phyloP scores from a whole-genome alignment of 2,329 filamentous ascomycete genomes.

The Clarireedia paspali region DNA sequence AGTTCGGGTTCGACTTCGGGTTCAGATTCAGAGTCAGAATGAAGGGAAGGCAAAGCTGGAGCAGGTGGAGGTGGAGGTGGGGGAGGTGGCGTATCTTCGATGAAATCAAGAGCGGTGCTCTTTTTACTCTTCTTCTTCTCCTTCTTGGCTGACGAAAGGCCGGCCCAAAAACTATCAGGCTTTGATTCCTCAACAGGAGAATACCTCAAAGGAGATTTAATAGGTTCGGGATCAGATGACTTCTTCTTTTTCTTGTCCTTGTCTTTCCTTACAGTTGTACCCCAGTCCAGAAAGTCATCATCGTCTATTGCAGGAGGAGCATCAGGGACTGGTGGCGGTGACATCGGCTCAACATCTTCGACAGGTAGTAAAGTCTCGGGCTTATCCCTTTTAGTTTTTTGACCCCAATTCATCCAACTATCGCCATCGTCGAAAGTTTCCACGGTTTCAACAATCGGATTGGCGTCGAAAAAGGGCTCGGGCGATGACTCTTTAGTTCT shows the following conservation, averaged over 20 bases:
- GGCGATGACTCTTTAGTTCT: constrained; percentile 19
- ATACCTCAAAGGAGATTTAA: constrained; percentile 13
- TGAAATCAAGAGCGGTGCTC: constrained; percentile 30
- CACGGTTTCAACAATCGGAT: constrained; percentile 20
- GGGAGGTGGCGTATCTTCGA: constrained; percentile 18
- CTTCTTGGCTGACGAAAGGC: constrained; percentile 9
- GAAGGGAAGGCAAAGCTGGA: neutral
- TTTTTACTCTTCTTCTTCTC: constrained; percentile 31
- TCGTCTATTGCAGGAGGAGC: constrained; percentile 26
- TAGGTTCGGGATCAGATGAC: constrained; percentile 40
- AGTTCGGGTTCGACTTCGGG: constrained; percentile 12
- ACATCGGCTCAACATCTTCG: constrained; percentile 29
- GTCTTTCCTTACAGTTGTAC: constrained; percentile 25
- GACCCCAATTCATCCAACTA: constrained; percentile 25
- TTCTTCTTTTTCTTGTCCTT: constrained; percentile 48
- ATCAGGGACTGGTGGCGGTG: constrained; percentile 28
- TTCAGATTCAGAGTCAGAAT: neutral
- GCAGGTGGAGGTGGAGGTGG: neutral
- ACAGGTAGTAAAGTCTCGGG: constrained; percentile 26
- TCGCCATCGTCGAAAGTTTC: constrained; percentile 20
- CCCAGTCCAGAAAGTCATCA: constrained; percentile 26
- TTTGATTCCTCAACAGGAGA: constrained; percentile 43
- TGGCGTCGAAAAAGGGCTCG: constrained; percentile 12
- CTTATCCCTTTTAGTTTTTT: constrained; percentile 23
- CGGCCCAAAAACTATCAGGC: constrained; percentile 29